A percentile compares a stretch with the other conserved stretches of the same genome.
These are phyloP conservation scores for Flueggea neowawraea DNA, from an alignment of 441 rosid species.

Conservation along the genomic window DNA sequence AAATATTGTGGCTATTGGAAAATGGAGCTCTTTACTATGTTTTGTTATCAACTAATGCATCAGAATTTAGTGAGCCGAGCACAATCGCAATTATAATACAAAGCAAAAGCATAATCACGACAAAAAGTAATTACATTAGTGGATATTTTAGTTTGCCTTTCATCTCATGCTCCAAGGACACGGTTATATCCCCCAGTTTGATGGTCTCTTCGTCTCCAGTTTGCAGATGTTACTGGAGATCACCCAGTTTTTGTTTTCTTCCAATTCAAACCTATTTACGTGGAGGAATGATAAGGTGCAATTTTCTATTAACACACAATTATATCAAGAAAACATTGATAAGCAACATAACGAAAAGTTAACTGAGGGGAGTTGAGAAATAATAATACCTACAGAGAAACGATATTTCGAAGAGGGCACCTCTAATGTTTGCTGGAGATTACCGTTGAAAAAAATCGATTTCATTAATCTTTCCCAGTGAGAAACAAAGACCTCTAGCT, in stretches of 20 bases:
- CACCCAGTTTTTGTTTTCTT: too few species aligned
- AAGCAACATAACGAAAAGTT: not conserved
- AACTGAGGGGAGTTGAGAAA: not conserved
- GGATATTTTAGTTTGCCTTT: constrained; percentile 35
- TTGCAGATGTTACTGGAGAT: constrained; percentile 72
- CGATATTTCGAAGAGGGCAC: constrained; percentile 74
- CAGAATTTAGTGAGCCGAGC: too few species aligned
- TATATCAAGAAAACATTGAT: not conserved
- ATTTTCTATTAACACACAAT: not conserved
- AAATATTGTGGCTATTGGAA: too few species aligned
- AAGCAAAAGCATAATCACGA: too few species aligned
- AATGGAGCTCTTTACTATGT: too few species aligned
- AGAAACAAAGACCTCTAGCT: too few species aligned
- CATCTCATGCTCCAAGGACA: constrained; percentile 63
- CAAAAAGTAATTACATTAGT: constrained; percentile 39
- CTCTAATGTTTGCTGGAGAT: too few species aligned
- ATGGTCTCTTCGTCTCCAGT: constrained; percentile 55
- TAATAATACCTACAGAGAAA: constrained; percentile 52
- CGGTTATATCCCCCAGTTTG: constrained; percentile 46
- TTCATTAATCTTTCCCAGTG: too few species aligned
- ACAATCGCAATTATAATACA: too few species aligned
- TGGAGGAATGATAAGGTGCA: constrained; percentile 35
- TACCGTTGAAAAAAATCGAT: too few species aligned
- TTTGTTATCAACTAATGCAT: too few species aligned
- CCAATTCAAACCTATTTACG: constrained; percentile 61